Base-by-base conservation (phyloP, 2,329 filamentous ascomycete species). In the Daldinia eschscholtzii region DNA sequence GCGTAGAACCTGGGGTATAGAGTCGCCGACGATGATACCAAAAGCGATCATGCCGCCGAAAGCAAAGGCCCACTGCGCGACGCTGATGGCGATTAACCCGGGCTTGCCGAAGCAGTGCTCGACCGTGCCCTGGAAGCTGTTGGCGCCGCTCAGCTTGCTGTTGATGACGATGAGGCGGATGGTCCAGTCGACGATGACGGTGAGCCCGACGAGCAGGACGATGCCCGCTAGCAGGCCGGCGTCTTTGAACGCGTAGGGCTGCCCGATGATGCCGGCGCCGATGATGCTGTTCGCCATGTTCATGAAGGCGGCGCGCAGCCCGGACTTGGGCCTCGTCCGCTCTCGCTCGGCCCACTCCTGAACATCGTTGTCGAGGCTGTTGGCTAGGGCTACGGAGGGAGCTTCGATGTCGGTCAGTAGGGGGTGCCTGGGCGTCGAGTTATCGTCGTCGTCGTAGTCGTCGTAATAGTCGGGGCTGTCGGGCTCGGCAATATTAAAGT, bases 201-300 rank as follows among this genome's bases (percentile, higher is more conserved):
- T 98, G 70, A 99, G 86, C 6, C 82, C 86, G 28, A 97, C 81
- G 20, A 99, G 87, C 63, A 99, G 86, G 53, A 93, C 76, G 5
- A 95, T 85, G 30, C 96, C 96, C 41, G 92, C 91, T 15, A 93
- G 79, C 74, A 99, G 87, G 6, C 96, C 96, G 6, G 96, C 96
- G 82, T 98, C 94, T 65, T 89, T 89, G 78, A 99, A 91, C n/a
- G 96, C 96, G 81, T 98, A 99, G 12, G 96, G 94, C 81, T 99
- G 96, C 3, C 93, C 89, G 76, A 91, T 91, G 80, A 91, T 91
- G 59, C 89, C 89, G 1, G 89, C 90, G 42, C 89, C 90, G 73
- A 99, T 98, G 79, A 99, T 99, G 75, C 93, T 97, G 83, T 99
- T 99, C 70, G 96, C 95, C 96, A 99, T 99, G 82, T 99, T 99